phyloP scores from a whole-genome alignment of 176 grass and related monocot species.

The Rhipidocladum racemiflorum region DNA sequence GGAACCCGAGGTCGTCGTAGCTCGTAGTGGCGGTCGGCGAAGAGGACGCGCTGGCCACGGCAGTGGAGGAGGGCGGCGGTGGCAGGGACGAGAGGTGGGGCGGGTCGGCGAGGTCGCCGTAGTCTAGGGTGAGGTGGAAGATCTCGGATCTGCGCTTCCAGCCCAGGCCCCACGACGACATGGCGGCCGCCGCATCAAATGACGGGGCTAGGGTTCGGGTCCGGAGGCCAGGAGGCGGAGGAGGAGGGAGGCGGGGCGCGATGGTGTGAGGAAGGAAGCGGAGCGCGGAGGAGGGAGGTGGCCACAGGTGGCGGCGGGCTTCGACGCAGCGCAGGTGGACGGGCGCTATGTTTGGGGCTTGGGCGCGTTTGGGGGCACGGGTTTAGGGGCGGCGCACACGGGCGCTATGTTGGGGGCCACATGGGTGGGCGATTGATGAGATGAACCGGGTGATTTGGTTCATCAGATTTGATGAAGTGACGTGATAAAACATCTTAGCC shows the following conservation, averaged over 20 bases:
- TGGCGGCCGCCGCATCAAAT: constrained; percentile 59
- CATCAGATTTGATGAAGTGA: too few relatives aligned
- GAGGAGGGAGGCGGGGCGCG: constrained; percentile 6
- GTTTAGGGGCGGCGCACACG: too few relatives aligned
- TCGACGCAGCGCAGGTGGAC: too few relatives aligned
- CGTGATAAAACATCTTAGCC: too few relatives aligned
- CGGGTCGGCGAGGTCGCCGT: constrained; percentile 27
- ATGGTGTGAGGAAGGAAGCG: too few relatives aligned
- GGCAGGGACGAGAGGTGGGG: not conserved
- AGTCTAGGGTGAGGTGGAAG: constrained; percentile 93
- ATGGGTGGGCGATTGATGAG: too few relatives aligned
- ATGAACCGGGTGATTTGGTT: too few relatives aligned
- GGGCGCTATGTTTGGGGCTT: too few relatives aligned
- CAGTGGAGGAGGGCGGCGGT: not conserved
- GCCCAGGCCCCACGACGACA: constrained; percentile 96
- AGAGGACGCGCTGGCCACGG: not conserved
- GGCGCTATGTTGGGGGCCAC: too few relatives aligned
- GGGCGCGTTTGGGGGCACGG: too few relatives aligned
- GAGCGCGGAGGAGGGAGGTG: too few relatives aligned
- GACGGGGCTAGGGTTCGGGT: constrained; percentile 28
- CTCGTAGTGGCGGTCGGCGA: constrained; percentile 23
- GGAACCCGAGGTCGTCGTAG: constrained; percentile 57
- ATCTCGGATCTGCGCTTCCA: constrained; percentile 99
- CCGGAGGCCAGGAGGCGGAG: not conserved
- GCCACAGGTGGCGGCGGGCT: too few relatives aligned